Conservation (phyloP, 208 protist genomes). For the Wallacemonas sp. region DNA sequence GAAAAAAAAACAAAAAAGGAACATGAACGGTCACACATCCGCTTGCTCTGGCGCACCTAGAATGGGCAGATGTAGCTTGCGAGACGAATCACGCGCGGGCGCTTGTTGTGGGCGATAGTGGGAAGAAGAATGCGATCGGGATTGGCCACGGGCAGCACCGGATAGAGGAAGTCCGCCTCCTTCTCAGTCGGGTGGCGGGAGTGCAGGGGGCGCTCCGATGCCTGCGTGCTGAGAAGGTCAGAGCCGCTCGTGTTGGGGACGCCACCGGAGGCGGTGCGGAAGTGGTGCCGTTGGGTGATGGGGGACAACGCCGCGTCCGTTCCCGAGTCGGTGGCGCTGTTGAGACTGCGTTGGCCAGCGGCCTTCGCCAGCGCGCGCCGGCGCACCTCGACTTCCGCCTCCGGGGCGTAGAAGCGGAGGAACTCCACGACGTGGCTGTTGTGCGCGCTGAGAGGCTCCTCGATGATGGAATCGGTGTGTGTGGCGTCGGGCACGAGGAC, state of each 20-base stretch:
- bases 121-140: slow-evolving; percentile 55
- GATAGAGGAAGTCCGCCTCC: slow-evolving; percentile 16
- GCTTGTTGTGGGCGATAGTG: slow-evolving; percentile 30
- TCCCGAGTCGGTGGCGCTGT: background rate
- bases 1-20: slow-evolving; percentile 24
- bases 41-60: slow-evolving; percentile 10
- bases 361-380: background rate
- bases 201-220: background rate
- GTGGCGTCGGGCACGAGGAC: slow-evolving; percentile 64
- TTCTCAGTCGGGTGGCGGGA: slow-evolving; percentile 14
- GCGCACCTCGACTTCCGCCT: slow-evolving; percentile 20
- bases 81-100: slow-evolving; percentile 42
- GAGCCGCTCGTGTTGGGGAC: background rate
- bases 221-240: background rate
- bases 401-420: slow-evolving; percentile 51
- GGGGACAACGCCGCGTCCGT: slow-evolving; percentile 3
- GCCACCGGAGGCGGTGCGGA: background rate
- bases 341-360: background rate
- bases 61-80: slow-evolving; percentile 61
- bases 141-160: slow-evolving; percentile 17
- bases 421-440: slow-evolving; percentile 75
- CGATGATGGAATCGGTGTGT: slow-evolving; percentile 84
- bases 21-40: background rate
- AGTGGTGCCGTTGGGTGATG: background rate
- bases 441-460: slow-evolving; percentile 57